Evolutionary conservation across 1,284 basidiomycete species (phyloP).

Genomic region (Exobasidium cylindrosporum): DNA sequence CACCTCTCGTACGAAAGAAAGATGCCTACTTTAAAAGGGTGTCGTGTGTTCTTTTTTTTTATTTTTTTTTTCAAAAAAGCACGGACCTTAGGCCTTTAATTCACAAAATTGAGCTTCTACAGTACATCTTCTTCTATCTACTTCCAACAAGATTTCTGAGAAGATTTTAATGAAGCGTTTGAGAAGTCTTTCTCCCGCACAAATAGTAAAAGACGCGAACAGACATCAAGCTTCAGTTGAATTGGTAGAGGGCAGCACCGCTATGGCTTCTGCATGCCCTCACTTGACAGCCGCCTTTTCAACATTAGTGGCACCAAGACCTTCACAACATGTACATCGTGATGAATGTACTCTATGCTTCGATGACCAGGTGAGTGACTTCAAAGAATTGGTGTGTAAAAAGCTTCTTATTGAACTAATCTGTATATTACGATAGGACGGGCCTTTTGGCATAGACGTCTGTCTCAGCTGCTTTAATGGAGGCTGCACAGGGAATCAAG

Average conservation of each 20-base stretch:
- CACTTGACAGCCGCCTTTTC: conserved; percentile 38
- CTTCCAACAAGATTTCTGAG: neutral
- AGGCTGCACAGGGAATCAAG: conserved; percentile 50
- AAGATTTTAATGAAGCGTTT: neutral
- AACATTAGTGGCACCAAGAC: conserved; percentile 32
- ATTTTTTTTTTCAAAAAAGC: neutral
- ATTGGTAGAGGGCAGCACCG: conserved; percentile 5
- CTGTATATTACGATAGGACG: conserved; percentile 58
- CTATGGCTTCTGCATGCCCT: conserved; percentile 35
- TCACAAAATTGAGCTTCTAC: neutral
- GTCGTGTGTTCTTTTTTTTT: too few species aligned
- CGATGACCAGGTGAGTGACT: conserved; percentile 65
- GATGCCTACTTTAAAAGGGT: too few species aligned
- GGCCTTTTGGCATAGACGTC: conserved; percentile 72
- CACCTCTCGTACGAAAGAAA: neutral
- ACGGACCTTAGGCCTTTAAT: neutral
- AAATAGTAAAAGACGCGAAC: neutral
- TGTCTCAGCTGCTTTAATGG: conserved; percentile 93
- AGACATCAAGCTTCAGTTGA: too few species aligned
- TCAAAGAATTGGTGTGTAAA: neutral
- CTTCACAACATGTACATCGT: conserved; percentile 62
- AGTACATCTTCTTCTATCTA: neutral
- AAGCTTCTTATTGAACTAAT: neutral
- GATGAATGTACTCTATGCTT: conserved; percentile 96
- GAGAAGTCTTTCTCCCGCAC: conserved; percentile 3